Percentiles rank a stretch among this genome's conserved stretches.
Conservation (phyloP, 768 basidiomycete species). For the Calocybe indica region DNA sequence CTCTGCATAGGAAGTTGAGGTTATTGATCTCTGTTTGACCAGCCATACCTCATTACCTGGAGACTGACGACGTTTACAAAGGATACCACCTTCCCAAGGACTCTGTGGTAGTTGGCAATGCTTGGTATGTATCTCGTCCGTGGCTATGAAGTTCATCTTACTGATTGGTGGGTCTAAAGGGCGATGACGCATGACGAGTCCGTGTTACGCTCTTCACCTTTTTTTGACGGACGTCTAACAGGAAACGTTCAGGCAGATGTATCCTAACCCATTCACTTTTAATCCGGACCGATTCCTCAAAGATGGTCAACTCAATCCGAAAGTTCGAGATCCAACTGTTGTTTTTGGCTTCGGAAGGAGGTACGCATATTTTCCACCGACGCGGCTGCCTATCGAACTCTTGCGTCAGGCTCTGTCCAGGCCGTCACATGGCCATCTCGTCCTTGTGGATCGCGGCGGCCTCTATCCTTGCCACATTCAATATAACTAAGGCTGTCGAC, state of each 20-base stretch:
- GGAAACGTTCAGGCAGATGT: constrained; percentile 5
- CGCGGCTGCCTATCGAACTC: not conserved
- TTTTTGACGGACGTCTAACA: too few species aligned
- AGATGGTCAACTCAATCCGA: constrained; percentile 14
- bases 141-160: not conserved
- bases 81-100: constrained; percentile 10
- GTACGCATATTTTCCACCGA: constrained; percentile 4
- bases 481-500: constrained; percentile 17
- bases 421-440: constrained; percentile 14
- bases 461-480: constrained; percentile 17
- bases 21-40: not conserved
- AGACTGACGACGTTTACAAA: constrained; percentile 7
- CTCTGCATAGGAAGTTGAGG: constrained; percentile 2
- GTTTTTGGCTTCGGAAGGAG: constrained; percentile 19
- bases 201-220: not conserved
- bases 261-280: constrained; percentile 30
- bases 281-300: constrained; percentile 29
- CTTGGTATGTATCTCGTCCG: constrained; percentile 3
- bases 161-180: constrained; percentile 6
- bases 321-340: constrained; percentile 5
- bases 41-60: not conserved
- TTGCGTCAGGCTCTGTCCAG: constrained; percentile 10
- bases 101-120: constrained; percentile 4
- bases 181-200: constrained; percentile 25
- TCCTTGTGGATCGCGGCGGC: constrained; percentile 19